Conservation (phyloP, 2,329 filamentous ascomycete species). For the Peltaster fructicola region DNA sequence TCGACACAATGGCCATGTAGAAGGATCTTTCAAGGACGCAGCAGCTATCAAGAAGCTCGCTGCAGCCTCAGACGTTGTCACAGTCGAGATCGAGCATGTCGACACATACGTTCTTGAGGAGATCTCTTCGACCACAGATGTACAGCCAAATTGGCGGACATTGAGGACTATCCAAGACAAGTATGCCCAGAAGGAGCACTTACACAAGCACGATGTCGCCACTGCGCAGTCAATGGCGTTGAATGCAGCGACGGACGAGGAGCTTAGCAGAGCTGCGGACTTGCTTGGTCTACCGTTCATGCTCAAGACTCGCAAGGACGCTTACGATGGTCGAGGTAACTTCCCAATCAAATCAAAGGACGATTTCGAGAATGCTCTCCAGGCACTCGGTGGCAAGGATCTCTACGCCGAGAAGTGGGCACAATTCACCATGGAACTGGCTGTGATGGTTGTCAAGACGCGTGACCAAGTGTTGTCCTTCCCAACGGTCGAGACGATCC, state of each 20-base stretch:
- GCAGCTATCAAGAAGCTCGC: slow-evolving; percentile 68
- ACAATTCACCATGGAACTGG: slow-evolving; percentile 68
- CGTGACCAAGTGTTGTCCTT: slow-evolving; percentile 60
- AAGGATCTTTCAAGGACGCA: slow-evolving; percentile 74
- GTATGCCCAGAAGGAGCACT: slow-evolving; percentile 70
- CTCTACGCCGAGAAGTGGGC: slow-evolving; percentile 86
- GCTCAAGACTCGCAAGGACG: slow-evolving; percentile 79
- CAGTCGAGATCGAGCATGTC: slow-evolving; percentile 90
- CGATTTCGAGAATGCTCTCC: slow-evolving; percentile 48
- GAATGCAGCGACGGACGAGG: slow-evolving; percentile 38
- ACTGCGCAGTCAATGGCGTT: slow-evolving; percentile 55
- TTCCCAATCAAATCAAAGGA: slow-evolving; percentile 42
- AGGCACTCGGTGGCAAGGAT: slow-evolving; percentile 38
- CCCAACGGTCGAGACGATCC: slow-evolving; percentile 82
- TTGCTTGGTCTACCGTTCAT: slow-evolving; percentile 70
- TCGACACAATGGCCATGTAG: slow-evolving; percentile 54
- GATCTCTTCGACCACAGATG: slow-evolving; percentile 46
- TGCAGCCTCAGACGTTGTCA: slow-evolving; percentile 58
- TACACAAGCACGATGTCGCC: slow-evolving; percentile 49
- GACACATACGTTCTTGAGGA: slow-evolving; percentile 80
- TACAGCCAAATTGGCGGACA: slow-evolving; percentile 69
- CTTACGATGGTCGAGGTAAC: slow-evolving; percentile 79
- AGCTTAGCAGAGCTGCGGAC: slow-evolving; percentile 44
- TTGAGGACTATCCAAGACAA: slow-evolving; percentile 87
- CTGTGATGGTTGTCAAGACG: slow-evolving; percentile 88